phyloP scores from a whole-genome alignment of 2,329 filamentous ascomycete genomes.

The Ceratocystis diversiconidia region DNA sequence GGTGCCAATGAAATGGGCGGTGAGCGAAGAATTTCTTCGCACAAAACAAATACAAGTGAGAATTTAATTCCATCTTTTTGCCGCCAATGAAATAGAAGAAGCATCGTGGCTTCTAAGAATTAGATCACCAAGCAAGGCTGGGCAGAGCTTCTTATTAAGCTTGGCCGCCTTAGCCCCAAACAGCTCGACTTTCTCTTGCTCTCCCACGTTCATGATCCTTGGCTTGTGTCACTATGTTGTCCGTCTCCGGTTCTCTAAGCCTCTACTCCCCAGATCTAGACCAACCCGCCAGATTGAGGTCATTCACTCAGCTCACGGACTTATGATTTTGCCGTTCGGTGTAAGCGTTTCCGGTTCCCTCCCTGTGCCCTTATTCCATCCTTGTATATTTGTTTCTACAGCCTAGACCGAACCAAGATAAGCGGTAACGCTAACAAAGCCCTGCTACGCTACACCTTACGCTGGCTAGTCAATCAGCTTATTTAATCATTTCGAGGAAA shows the following conservation, averaged over 20 bases:
- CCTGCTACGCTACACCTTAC: neutral
- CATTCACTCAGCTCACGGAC: neutral
- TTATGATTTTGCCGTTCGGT: neutral
- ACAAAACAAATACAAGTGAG: neutral
- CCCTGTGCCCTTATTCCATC: neutral
- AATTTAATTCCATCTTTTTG: neutral
- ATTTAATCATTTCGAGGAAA: neutral
- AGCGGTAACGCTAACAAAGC: neutral
- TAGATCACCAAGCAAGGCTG: neutral
- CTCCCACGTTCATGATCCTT: neutral
- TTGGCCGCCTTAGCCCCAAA: neutral
- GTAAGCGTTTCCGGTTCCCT: conserved; percentile 3
- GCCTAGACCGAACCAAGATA: neutral
- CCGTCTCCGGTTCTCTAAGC: neutral
- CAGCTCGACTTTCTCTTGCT: neutral
- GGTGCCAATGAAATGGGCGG: neutral
- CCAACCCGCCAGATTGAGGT: neutral
- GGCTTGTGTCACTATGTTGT: neutral
- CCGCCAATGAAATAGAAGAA: too few species aligned
- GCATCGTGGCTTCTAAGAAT: too few species aligned
- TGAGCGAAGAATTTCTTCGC: neutral
- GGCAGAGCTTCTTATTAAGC: neutral
- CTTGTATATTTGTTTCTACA: neutral
- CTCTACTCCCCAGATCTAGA: neutral
- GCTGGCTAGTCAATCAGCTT: neutral